Evolutionary conservation across 2,329 filamentous ascomycete genomes (phyloP).

Genomic region (Cercospora sp.): DNA sequence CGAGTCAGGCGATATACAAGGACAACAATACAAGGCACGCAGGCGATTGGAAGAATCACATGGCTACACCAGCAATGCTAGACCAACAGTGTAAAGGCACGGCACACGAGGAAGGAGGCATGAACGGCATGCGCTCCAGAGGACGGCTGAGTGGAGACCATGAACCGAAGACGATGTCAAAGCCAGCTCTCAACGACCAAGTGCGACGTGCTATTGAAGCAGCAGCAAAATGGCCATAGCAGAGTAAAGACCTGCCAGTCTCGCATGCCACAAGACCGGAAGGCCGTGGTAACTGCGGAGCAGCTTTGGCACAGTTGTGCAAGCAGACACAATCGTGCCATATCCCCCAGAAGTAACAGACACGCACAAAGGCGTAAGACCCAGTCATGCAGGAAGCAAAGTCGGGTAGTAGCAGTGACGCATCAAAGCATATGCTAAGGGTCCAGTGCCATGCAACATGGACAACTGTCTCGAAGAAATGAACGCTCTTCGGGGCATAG

Average conservation of each 20-base stretch:
- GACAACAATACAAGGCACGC: not conserved
- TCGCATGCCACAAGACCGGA: not conserved
- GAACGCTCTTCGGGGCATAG: slow-evolving; percentile 18
- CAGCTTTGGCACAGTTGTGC: not conserved
- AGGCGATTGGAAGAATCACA: not conserved
- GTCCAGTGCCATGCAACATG: slow-evolving; percentile 8
- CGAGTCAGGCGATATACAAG: not conserved
- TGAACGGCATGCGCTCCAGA: not conserved
- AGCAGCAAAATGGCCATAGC: not conserved
- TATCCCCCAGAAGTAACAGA: slow-evolving; percentile 7
- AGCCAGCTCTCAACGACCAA: not conserved
- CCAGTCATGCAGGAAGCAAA: slow-evolving; percentile 1
- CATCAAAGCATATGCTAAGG: slow-evolving; percentile 9
- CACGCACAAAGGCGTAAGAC: slow-evolving; percentile 15
- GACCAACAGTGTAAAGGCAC: not conserved
- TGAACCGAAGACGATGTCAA: not conserved
- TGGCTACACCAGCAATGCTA: not conserved
- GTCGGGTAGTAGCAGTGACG: slow-evolving; percentile 15
- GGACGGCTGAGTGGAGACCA: not conserved
- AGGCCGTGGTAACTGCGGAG: not conserved
- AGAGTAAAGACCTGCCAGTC: not conserved
- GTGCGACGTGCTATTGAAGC: not conserved
- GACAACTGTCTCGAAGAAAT: slow-evolving; percentile 17
- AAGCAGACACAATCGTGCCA: not conserved
- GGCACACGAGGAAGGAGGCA: not conserved